Percentiles rank a stretch among this genome's conserved stretches.
Evolutionary conservation across 2,329 filamentous ascomycete genomes (phyloP).

Genomic region (Drechslerella coelobrocha): DNA sequence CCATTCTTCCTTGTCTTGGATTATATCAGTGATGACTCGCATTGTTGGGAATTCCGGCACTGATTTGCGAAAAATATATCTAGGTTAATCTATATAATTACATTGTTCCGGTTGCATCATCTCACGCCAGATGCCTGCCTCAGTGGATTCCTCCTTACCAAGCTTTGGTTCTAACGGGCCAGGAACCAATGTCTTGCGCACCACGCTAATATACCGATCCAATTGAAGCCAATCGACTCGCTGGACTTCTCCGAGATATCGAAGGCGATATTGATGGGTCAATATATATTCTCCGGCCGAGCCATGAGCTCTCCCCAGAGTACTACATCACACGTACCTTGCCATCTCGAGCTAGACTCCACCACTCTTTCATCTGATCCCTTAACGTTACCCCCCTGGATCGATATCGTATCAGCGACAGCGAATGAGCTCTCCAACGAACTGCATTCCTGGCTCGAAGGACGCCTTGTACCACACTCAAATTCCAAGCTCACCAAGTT

Average conservation of each 20-base stretch:
- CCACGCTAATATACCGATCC: not conserved
- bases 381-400: constrained; percentile 24
- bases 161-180: no score
- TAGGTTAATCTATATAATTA: no score
- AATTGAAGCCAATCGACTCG: no score
- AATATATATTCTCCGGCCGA: constrained; percentile 45
- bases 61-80: no score
- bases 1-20: constrained; percentile 21
- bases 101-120: no score
- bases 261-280: not conserved
- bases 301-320: constrained; percentile 17
- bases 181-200: constrained; percentile 18
- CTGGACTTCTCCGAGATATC: constrained; percentile 15
- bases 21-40: constrained; percentile 14
- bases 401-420: constrained; percentile 33
- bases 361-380: constrained; percentile 12
- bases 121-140: no score
- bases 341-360: not conserved
- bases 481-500: not conserved
- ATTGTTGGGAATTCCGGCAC: no score
- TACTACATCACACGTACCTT: constrained; percentile 4
- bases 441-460: not conserved
- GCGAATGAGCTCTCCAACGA: constrained; percentile 45
- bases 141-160: no score
- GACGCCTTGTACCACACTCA: not conserved